phyloP scores from a whole-genome alignment of 2,329 filamentous ascomycete genomes.

The Zymoseptoria brevis region DNA sequence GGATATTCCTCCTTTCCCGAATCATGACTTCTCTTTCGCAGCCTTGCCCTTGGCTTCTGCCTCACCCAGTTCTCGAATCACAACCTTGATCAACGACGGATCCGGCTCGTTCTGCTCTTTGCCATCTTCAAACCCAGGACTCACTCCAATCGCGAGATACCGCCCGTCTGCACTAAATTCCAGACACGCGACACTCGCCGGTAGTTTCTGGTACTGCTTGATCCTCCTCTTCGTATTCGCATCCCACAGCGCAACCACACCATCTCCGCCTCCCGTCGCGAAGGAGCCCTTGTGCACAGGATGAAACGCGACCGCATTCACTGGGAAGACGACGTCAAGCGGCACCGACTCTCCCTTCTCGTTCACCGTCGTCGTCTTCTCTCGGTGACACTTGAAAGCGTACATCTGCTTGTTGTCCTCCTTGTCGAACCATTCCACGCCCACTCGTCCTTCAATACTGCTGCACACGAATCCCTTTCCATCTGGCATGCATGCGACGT shows the following conservation, averaged over 20 bases:
- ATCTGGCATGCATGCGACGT: constrained; percentile 92
- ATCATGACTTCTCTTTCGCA: constrained; percentile 15
- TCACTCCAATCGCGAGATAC: constrained; percentile 70
- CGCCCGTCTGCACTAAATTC: constrained; percentile 71
- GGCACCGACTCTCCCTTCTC: constrained; percentile 41
- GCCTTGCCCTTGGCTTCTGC: constrained; percentile 65
- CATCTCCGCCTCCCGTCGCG: constrained; percentile 81
- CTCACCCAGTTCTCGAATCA: constrained; percentile 75
- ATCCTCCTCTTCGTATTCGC: constrained; percentile 83
- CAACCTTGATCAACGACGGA: constrained; percentile 63
- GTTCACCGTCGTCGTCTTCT: constrained; percentile 57
- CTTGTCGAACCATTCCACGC: constrained; percentile 96
- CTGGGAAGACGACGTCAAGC: constrained; percentile 79
- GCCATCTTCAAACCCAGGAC: constrained; percentile 81
- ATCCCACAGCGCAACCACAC: constrained; percentile 89
- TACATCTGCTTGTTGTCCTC: constrained; percentile 91
- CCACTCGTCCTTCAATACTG: constrained; percentile 89
- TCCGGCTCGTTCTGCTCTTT: constrained; percentile 68
- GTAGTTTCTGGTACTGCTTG: constrained; percentile 78
- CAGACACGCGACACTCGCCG: constrained; percentile 68
- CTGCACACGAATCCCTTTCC: constrained; percentile 88
- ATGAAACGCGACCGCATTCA: constrained; percentile 85
- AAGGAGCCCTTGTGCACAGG: constrained; percentile 68
- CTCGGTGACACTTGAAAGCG: constrained; percentile 96
- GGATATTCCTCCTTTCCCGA: not conserved